Percentiles rank a stretch among this genome's conserved stretches.
phyloP scores from a whole-genome alignment of 2,329 filamentous ascomycete species.

The Monilinia aucupariae region DNA sequence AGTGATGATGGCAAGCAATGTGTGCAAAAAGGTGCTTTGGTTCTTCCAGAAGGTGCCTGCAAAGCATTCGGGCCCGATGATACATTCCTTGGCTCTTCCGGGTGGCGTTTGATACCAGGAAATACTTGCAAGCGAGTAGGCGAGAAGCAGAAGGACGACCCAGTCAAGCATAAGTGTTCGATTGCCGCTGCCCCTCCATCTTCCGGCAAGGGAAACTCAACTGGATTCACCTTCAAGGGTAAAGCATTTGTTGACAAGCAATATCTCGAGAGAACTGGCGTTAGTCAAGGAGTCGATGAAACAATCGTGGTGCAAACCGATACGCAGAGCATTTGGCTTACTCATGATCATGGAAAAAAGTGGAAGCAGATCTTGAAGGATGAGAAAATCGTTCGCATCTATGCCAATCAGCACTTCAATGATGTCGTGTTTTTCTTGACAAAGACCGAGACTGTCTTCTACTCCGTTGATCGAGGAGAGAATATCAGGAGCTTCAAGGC shows the following conservation, averaged over 20 bases:
- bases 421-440: slow-evolving; percentile 87
- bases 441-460: slow-evolving; percentile 58
- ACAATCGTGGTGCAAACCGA: slow-evolving; percentile 53
- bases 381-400: slow-evolving; percentile 64
- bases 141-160: slow-evolving; percentile 62
- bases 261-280: slow-evolving; percentile 74
- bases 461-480: slow-evolving; percentile 73
- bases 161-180: slow-evolving; percentile 70
- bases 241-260: slow-evolving; percentile 49
- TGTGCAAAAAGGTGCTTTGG: slow-evolving; percentile 52
- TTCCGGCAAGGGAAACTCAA: slow-evolving; percentile 60
- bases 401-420: slow-evolving; percentile 74
- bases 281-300: slow-evolving; percentile 63
- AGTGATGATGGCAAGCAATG: slow-evolving; percentile 64
- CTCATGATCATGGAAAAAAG: slow-evolving; percentile 79
- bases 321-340: slow-evolving; percentile 56
- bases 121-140: slow-evolving; percentile 61
- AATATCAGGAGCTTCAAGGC: slow-evolving; percentile 69
- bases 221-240: slow-evolving; percentile 58
- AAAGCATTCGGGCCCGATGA: slow-evolving; percentile 46
- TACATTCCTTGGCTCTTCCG: slow-evolving; percentile 78
- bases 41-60: slow-evolving; percentile 67
- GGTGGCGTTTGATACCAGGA: slow-evolving; percentile 86
- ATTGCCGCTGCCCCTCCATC: slow-evolving; percentile 52
- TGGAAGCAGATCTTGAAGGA: slow-evolving; percentile 70